Evolutionary conservation across 116 monocot genomes (phyloP).

Genomic region (Phalaenopsis hybrid): DNA sequence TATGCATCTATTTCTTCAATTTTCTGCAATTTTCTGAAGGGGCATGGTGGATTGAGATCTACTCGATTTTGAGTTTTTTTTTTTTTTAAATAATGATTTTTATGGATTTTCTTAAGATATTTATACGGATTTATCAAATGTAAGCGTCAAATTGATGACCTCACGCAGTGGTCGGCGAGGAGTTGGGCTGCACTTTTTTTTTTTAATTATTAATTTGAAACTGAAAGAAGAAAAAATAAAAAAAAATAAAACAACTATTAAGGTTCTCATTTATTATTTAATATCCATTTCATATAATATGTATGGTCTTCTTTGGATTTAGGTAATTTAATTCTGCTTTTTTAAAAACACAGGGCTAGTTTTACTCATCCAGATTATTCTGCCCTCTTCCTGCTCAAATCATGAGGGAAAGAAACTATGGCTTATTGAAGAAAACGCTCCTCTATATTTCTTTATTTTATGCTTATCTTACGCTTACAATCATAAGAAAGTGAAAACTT

Average conservation of each 20-base stretch:
- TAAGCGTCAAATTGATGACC: too few relatives aligned
- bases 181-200: too few relatives aligned
- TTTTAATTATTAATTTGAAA: too few relatives aligned
- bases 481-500: neutral
- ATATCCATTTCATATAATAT: too few relatives aligned
- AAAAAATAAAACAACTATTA: too few relatives aligned
- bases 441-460: neutral
- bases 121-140: too few relatives aligned
- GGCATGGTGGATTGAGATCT: neutral
- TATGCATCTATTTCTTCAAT: neutral
- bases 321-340: too few relatives aligned
- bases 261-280: too few relatives aligned
- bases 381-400: neutral
- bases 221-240: too few relatives aligned
- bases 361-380: neutral
- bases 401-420: neutral
- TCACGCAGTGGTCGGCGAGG: too few relatives aligned
- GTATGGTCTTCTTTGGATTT: too few relatives aligned
- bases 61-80: neutral
- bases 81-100: neutral
- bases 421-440: neutral
- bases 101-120: neutral
- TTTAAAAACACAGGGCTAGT: neutral
- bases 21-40: neutral
- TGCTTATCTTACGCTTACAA: neutral